Base-by-base conservation (phyloP, 371 early-diverging fungal species). In the Mortierella sp. region DNA sequence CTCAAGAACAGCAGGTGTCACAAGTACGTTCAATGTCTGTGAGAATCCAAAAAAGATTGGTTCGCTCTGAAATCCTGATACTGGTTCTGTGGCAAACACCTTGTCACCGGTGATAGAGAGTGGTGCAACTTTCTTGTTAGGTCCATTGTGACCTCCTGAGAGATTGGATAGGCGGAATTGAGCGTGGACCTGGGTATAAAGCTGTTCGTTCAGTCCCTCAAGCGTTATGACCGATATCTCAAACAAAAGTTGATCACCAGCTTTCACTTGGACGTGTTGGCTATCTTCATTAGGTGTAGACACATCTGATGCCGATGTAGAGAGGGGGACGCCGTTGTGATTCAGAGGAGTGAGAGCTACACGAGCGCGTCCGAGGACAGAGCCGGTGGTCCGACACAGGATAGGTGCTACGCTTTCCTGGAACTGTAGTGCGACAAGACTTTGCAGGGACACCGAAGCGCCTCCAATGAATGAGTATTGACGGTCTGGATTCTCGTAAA, bases 161-260 rank as follows among this genome's bases (percentile, higher is more conserved):
- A 93, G 88, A 5, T 90, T 88, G 0, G 89, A 89, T 4, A 90
- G 73, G 63, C 90, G 84, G 79, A 94, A 91, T 57, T 95, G 95
- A 37, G 91, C 89, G 68, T 97, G 97, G 15, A 95, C 89, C 56
- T 92, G 87, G 18, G 92, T 91, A 69, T 85, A 91, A 62, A 92
- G 89, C n/a, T 75, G 68, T 81, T 95, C 95, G 47, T 72, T 82
- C 1, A 97, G 73, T 3, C 95, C 95, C 28, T 82, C 86, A 5
- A 95, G 66, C 21, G 91, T 86, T 37, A 90, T 50, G n/a, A 97
- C 70, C 7, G 87, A 84, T 6, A 95, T 84, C 62, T 95, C 94
- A 74, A 97, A 92, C 19, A 90, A 60, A 25, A 95, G 72, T 21
- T 85, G 84, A 23, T 87, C 87, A 3, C 92, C 90, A 18, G 82